A percentile compares a stretch with the other conserved stretches of the same genome.
These are phyloP conservation scores for Parastagonospora nodorum DNA, from an alignment of 2,329 filamentous ascomycete species.

Conservation along the genomic window DNA sequence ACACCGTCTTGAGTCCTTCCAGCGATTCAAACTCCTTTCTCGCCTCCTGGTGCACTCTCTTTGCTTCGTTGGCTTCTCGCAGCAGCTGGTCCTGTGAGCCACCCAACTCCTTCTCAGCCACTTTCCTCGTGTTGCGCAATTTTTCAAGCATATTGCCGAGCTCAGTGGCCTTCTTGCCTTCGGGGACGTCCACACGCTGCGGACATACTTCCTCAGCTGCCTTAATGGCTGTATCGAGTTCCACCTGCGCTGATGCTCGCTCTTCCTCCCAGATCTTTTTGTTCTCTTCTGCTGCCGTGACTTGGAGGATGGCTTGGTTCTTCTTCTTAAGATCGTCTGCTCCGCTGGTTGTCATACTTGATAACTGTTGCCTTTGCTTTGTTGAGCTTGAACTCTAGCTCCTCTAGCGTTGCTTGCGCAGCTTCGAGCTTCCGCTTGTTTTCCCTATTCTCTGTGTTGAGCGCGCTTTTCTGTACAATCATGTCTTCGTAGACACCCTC, in stretches of 20 bases:
- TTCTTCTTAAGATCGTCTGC: constrained; percentile 47
- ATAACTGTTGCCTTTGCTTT: constrained; percentile 39
- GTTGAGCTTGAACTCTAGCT: constrained; percentile 21
- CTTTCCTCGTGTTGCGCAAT: constrained; percentile 33
- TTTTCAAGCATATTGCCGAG: constrained; percentile 38
- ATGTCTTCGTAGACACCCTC: constrained; percentile 56
- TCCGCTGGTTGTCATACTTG: constrained; percentile 38
- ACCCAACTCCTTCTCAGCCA: constrained; percentile 38
- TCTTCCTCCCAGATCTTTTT: constrained; percentile 32
- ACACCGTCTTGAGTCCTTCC: constrained; percentile 20
- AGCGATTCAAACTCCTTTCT: constrained; percentile 24
- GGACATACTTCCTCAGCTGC: constrained; percentile 25
- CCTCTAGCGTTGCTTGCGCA: constrained; percentile 30
- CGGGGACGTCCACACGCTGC: constrained; percentile 35
- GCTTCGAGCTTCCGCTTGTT: constrained; percentile 41
- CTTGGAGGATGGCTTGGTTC: constrained; percentile 46
- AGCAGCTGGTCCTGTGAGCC: constrained; percentile 40
- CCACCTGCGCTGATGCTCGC: constrained; percentile 4
- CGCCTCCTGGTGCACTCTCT: constrained; percentile 25
- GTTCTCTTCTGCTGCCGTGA: constrained; percentile 41
- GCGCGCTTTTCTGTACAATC: constrained; percentile 49
- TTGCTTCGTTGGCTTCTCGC: constrained; percentile 35
- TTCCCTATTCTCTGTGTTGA: constrained; percentile 43
- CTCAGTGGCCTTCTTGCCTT: constrained; percentile 36
- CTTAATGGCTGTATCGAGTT: constrained; percentile 28